Evolutionary conservation across 768 basidiomycete genomes (phyloP).

Genomic region (Lanmaoa rubissima): DNA sequence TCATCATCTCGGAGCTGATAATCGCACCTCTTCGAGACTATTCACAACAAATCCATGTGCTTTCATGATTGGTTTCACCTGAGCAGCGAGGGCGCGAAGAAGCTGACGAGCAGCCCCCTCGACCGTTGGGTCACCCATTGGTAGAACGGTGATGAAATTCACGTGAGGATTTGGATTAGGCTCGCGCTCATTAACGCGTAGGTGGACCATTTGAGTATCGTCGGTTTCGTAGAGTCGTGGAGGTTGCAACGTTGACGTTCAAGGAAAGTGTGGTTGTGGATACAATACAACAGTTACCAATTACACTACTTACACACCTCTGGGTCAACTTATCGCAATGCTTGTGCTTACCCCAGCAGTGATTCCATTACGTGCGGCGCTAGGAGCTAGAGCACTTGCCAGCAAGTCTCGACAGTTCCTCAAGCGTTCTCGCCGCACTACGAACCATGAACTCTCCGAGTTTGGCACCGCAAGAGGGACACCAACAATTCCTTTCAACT

Average conservation of each 20-base stretch:
- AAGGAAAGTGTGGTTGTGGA: neutral
- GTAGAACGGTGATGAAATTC: constrained; percentile 71
- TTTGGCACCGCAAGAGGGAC: constrained; percentile 69
- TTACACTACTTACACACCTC: neutral
- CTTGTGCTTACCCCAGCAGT: constrained; percentile 15
- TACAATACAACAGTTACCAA: neutral
- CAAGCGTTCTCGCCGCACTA: constrained; percentile 65
- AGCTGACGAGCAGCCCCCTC: constrained; percentile 69
- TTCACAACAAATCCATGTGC: constrained; percentile 72
- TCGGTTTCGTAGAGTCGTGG: neutral
- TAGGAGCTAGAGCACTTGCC: constrained; percentile 44
- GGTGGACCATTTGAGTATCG: constrained; percentile 54
- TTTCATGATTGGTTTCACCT: constrained; percentile 84
- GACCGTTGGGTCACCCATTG: constrained; percentile 37
- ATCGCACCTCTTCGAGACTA: constrained; percentile 73
- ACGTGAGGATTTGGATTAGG: constrained; percentile 72
- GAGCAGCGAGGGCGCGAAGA: constrained; percentile 76
- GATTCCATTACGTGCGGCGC: constrained; percentile 24
- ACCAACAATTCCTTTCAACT: constrained; percentile 56
- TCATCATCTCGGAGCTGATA: neutral
- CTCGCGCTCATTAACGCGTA: constrained; percentile 66
- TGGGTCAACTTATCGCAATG: constrained; percentile 20
- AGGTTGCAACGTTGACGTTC: neutral
- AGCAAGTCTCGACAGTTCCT: constrained; percentile 57
- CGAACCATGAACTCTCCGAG: constrained; percentile 80